Percentiles rank a stretch among this genome's conserved stretches.
Evolutionary conservation across 108 stramenopile species (phyloP).

Genomic region (Discostella stelligeroides): DNA sequence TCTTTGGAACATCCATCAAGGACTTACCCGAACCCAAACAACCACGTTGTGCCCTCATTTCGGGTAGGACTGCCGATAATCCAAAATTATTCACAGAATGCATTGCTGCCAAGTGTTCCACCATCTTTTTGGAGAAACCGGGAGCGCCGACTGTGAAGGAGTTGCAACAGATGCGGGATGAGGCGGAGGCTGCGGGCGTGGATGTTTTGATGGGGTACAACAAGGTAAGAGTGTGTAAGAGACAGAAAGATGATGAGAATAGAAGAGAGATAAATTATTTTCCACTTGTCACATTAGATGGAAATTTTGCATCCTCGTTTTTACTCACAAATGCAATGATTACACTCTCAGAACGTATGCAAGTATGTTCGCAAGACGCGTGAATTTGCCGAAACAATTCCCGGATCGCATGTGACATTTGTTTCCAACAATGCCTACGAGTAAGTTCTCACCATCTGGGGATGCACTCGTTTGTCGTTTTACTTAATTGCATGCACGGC

Average conservation of each 20-base stretch:
- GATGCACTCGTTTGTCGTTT: neutral
- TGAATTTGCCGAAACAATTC: conserved; percentile 73
- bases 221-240: conserved; percentile 55
- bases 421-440: conserved; percentile 93
- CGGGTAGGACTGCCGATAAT: conserved; percentile 91
- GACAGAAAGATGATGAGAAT: neutral
- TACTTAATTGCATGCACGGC: too few species aligned
- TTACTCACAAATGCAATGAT: neutral
- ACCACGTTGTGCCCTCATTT: conserved; percentile 81
- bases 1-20: conserved; percentile 59
- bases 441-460: conserved; percentile 11
- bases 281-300: neutral
- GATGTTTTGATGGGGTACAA: conserved; percentile 92
- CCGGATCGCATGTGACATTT: conserved; percentile 84
- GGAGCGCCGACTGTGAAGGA: conserved; percentile 90
- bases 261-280: too few species aligned
- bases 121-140: conserved; percentile 91
- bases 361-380: conserved; percentile 89
- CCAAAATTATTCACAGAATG: conserved; percentile 82
- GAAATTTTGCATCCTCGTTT: neutral
- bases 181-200: conserved; percentile 77
- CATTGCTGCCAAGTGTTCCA: conserved; percentile 67
- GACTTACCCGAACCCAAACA: conserved; percentile 72
- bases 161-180: conserved; percentile 69
- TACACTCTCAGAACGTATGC: conserved; percentile 73